Percentiles rank a stretch among this genome's conserved stretches.
Evolutionary conservation across 2,329 filamentous ascomycete species (phyloP).

Genomic region (Fusarium globosum): DNA sequence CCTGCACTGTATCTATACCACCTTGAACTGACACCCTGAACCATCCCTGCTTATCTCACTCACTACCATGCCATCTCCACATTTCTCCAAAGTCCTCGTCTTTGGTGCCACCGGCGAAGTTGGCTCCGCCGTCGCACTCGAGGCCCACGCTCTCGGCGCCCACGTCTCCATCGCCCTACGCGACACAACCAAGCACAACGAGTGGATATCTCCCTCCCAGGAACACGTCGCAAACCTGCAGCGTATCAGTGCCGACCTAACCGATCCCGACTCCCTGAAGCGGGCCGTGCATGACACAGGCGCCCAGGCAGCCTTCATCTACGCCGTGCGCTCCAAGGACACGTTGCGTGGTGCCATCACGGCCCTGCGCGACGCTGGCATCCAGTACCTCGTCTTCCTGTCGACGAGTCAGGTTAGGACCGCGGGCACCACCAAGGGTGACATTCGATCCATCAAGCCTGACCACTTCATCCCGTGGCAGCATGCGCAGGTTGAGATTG

Average conservation of each 20-base stretch:
- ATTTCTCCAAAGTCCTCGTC: conserved; percentile 7
- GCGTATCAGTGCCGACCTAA: background rate
- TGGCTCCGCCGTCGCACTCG: conserved; percentile 1
- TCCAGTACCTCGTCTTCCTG: background rate
- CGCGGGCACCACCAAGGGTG: background rate
- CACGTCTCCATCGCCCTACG: background rate
- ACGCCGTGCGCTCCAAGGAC: conserved; percentile 1
- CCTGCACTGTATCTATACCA: background rate
- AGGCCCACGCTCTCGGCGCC: background rate
- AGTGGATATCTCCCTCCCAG: background rate
- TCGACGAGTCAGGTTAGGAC: background rate
- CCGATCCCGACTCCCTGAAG: background rate
- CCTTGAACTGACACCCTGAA: background rate
- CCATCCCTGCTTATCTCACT: background rate
- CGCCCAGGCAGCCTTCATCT: background rate
- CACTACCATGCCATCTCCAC: background rate
- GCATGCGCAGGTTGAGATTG: conserved; percentile 3
- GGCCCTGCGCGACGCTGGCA: background rate
- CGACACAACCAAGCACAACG: background rate
- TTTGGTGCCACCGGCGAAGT: conserved; percentile 9
- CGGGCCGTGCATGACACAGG: background rate
- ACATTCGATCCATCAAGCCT: background rate
- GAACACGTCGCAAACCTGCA: background rate
- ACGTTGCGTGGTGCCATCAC: background rate
- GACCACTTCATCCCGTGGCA: background rate